phyloP scores from a whole-genome alignment of 2,329 filamentous ascomycete genomes.

The Ceratocystis albifundus region DNA sequence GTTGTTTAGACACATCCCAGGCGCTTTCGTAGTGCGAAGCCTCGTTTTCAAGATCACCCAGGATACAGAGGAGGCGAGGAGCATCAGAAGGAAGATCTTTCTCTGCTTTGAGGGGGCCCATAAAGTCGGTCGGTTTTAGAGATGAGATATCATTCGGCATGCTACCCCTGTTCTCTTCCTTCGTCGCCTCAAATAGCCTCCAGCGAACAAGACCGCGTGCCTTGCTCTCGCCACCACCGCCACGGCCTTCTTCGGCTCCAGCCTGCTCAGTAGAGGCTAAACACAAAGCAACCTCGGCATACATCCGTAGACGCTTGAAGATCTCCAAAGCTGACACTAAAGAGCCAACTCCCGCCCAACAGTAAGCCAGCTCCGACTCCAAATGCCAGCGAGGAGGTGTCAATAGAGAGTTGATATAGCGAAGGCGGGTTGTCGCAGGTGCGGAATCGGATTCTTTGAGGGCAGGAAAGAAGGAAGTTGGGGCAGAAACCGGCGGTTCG shows the following conservation, averaged over 20 bases:
- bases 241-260: slow-evolving; percentile 51
- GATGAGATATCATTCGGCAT: slow-evolving; percentile 12
- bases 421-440: slow-evolving; percentile 60
- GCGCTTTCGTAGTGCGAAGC: slow-evolving; percentile 67
- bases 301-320: slow-evolving; percentile 83
- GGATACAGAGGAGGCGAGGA: slow-evolving; percentile 79
- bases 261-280: slow-evolving; percentile 52
- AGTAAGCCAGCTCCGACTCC: slow-evolving; percentile 79
- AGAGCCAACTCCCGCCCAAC: slow-evolving; percentile 85
- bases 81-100: slow-evolving; percentile 59
- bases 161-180: slow-evolving; percentile 35
- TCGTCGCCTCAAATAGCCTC: slow-evolving; percentile 62
- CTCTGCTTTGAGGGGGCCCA: slow-evolving; percentile 44
- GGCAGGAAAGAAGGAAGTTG: slow-evolving; percentile 71
- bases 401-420: slow-evolving; percentile 71
- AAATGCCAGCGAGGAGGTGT: slow-evolving; percentile 87
- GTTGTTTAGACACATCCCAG: slow-evolving; percentile 70
- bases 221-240: slow-evolving; percentile 59
- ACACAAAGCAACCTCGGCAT: slow-evolving; percentile 90
- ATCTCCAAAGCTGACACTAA: slow-evolving; percentile 86
- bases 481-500: slow-evolving; percentile 31
- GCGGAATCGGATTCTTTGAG: slow-evolving; percentile 64
- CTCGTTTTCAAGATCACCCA: slow-evolving; percentile 77
- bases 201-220: slow-evolving; percentile 64
- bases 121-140: slow-evolving; percentile 30